Base-by-base conservation (phyloP, 352 stramenopile species). In the Elongisporangium anandrum region DNA sequence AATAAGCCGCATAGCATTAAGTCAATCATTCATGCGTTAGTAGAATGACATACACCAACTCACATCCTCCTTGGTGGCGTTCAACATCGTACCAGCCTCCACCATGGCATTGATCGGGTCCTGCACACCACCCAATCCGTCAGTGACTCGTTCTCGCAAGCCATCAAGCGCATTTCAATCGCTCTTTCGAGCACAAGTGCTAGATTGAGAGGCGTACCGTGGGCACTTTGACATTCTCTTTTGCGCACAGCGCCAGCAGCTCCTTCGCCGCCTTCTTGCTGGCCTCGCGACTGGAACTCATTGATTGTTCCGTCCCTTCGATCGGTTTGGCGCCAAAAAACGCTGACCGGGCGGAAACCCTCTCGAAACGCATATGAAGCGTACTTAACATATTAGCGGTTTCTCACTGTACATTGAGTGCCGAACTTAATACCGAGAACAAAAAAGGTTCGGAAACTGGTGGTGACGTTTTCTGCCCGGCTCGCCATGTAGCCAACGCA, bases 41-140 rank as follows among this genome's bases (percentile, higher is more conserved):
- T n/a, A n/a, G n/a, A n/a, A n/a, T n/a, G n/a, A n/a, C n/a, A n/a
- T n/a, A n/a, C n/a, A n/a, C n/a, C 2, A 34, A 63, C 76, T 53
- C 54, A 92, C 85, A 34, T 90, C 57, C 24, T 92, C 82, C 52
- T 79, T 81, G n/a, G 85, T 93, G 48, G 85, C 77, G 55, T 92
- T 95, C 16, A 95, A 70, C 80, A 93, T 91, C 15, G 85, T 95
- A 52, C 85, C 85, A 24, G 85, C 85, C 54, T 85, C 81, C 15
- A 95, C 77, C 59, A 87, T 85, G 5, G 85, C 85, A 73, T 95
- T 95, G 17, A 90, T 66, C 3, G 79, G 68, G 47, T 95, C 62
- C 83, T 92, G 48, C 15, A 47, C 47, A 29, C 48, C 3, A 41
- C 22, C 23, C 9, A 59, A 1, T 29, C 39, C 17, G 58, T 15